A percentile compares a stretch with the other conserved stretches of the same genome.
These are phyloP conservation scores for Chlorencoelia australis DNA, from an alignment of 2,329 filamentous ascomycete species.

Conservation along the genomic window DNA sequence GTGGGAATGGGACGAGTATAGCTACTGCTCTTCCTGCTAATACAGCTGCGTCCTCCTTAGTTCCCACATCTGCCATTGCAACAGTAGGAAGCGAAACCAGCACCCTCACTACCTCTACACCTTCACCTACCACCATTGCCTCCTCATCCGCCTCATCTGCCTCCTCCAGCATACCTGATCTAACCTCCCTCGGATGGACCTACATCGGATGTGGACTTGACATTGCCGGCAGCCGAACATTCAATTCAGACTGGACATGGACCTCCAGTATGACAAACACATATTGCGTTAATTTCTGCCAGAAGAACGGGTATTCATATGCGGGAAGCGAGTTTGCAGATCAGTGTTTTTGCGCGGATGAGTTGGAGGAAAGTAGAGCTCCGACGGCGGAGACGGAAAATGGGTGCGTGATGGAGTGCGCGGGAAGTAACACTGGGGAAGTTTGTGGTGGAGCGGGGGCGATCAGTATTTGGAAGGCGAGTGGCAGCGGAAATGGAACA, in stretches of 20 bases:
- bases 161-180: not conserved
- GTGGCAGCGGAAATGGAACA: no score
- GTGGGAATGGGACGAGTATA: no score
- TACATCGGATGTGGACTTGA: conserved; percentile 6
- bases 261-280: conserved; percentile 2
- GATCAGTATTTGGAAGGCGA: no score
- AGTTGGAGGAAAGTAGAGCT: not conserved
- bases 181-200: conserved; percentile 3
- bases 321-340: conserved; percentile 4
- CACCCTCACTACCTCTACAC: not conserved
- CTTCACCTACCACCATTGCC: not conserved
- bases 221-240: not conserved
- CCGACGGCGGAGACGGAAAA: conserved; percentile 1
- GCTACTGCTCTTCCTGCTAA: no score
- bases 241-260: conserved; percentile 4
- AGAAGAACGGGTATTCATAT: conserved; percentile 4
- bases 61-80: no score
- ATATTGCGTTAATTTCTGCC: conserved; percentile 1
- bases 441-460: conserved; percentile 4
- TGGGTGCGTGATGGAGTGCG: conserved; percentile 4
- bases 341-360: conserved; percentile 5
- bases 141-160: not conserved
- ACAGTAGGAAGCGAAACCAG: not conserved
- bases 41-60: no score
- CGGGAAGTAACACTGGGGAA: conserved; percentile 3